phyloP scores from a whole-genome alignment of 2,329 filamentous ascomycete genomes.

The Chaetomium strumarium region DNA sequence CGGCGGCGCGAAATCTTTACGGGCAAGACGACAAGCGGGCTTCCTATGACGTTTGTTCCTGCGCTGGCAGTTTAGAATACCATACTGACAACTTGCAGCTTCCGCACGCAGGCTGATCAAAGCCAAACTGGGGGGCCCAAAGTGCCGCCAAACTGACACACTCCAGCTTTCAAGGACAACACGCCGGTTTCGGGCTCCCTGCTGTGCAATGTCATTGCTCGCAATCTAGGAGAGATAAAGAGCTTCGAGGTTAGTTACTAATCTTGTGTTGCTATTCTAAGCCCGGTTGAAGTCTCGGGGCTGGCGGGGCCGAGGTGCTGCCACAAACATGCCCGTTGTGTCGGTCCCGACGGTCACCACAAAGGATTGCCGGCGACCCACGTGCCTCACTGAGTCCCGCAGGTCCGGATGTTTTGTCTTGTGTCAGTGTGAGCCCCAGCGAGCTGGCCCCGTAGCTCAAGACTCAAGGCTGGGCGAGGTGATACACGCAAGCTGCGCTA shows the following conservation, averaged over 20 bases:
- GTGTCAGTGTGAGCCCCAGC: neutral
- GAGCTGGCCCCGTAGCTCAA: no score
- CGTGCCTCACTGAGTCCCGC: neutral
- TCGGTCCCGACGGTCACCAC: conserved; percentile 13
- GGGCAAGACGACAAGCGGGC: no score
- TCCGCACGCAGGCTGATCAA: no score
- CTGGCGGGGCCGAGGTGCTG: conserved; percentile 4
- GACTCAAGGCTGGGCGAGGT: neutral
- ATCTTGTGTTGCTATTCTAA: conserved; percentile 5
- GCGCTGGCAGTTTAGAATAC: no score
- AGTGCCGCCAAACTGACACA: no score
- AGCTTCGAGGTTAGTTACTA: neutral
- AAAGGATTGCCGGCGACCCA: neutral
- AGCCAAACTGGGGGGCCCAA: no score
- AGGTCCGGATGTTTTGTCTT: neutral
- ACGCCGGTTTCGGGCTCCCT: no score
- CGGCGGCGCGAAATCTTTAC: no score
- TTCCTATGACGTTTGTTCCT: no score
- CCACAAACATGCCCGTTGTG: neutral
- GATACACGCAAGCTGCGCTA: neutral
- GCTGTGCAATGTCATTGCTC: no score
- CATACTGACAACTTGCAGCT: no score
- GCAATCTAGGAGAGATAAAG: neutral
- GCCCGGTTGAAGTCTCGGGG: conserved; percentile 9
- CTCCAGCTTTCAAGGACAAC: no score